These are phyloP conservation scores for Pichia sporocuriosa DNA, from an alignment of 805 yeast species.

Conservation along the genomic window DNA sequence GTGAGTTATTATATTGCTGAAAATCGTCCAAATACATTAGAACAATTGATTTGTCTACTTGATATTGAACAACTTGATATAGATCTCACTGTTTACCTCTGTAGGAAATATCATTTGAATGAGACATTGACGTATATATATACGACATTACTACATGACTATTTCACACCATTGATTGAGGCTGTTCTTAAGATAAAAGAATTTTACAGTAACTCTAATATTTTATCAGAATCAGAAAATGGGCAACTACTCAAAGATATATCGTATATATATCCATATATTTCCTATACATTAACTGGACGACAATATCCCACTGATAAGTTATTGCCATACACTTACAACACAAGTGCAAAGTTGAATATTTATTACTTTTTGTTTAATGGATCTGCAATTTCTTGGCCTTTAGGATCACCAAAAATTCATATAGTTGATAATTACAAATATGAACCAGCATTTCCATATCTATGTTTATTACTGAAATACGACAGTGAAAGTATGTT, in stretches of 20 bases:
- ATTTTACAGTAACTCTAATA: constrained; percentile 11
- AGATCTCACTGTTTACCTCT: constrained; percentile 62
- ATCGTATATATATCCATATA: constrained; percentile 46
- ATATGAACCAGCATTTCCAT: constrained; percentile 58
- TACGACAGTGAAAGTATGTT: constrained; percentile 55
- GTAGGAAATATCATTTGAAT: constrained; percentile 46
- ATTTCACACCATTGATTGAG: constrained; percentile 60
- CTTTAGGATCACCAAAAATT: constrained; percentile 30
- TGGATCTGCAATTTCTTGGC: constrained; percentile 45
- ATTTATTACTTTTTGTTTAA: constrained; percentile 55
- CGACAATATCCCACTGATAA: constrained; percentile 73
- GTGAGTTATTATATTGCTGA: constrained; percentile 41
- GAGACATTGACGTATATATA: constrained; percentile 68
- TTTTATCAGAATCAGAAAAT: constrained; percentile 11
- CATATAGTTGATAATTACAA: constrained; percentile 29
- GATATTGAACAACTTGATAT: constrained; percentile 68
- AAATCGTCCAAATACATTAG: constrained; percentile 44
- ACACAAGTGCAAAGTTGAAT: constrained; percentile 39
- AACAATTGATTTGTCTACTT: constrained; percentile 61
- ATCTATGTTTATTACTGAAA: constrained; percentile 50
- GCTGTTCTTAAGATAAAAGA: constrained; percentile 35
- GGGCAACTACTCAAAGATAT: constrained; percentile 15
- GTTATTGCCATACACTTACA: constrained; percentile 31
- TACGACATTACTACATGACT: constrained; percentile 65
- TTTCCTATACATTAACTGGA: constrained; percentile 67